Percentiles rank a stretch among this genome's conserved stretches.
phyloP scores from a whole-genome alignment of 2,329 filamentous ascomycete species.

The Venturia pyrina region DNA sequence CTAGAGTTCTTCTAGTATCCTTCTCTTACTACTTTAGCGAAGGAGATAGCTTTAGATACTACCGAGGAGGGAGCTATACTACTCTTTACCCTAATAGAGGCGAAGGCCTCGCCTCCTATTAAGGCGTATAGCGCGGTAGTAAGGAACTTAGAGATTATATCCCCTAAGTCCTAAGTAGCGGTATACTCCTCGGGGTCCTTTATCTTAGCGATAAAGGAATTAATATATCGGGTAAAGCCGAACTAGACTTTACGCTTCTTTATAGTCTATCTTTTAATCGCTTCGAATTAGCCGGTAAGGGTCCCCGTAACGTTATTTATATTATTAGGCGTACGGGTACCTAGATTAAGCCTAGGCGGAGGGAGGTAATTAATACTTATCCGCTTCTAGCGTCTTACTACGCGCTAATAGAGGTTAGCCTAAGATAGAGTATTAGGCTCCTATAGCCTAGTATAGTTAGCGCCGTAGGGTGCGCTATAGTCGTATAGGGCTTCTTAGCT shows the following conservation, averaged over 20 bases:
- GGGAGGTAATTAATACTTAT: neutral
- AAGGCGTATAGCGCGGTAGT: neutral
- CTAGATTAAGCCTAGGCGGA: neutral
- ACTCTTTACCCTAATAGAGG: neutral
- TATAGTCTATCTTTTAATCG: neutral
- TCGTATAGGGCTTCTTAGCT: neutral
- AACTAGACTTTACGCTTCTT: neutral
- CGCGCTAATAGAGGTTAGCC: neutral
- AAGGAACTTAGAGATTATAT: neutral
- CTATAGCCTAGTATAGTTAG: neutral
- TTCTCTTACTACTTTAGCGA: neutral
- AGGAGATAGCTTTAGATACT: neutral
- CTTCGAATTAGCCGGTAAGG: neutral
- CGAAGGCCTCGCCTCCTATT: neutral
- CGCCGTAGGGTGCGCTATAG: neutral
- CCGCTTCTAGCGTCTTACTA: neutral
- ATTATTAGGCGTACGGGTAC: neutral
- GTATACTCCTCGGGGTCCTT: neutral
- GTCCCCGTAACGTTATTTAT: neutral
- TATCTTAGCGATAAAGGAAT: neutral
- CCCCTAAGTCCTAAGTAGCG: neutral
- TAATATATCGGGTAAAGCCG: neutral
- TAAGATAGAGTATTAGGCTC: neutral
- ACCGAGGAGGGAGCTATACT: neutral
- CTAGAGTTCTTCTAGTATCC: neutral